Evolutionary conservation across 192 early-diverging fungal species (phyloP).

Genomic region (Linderina pennispora): DNA sequence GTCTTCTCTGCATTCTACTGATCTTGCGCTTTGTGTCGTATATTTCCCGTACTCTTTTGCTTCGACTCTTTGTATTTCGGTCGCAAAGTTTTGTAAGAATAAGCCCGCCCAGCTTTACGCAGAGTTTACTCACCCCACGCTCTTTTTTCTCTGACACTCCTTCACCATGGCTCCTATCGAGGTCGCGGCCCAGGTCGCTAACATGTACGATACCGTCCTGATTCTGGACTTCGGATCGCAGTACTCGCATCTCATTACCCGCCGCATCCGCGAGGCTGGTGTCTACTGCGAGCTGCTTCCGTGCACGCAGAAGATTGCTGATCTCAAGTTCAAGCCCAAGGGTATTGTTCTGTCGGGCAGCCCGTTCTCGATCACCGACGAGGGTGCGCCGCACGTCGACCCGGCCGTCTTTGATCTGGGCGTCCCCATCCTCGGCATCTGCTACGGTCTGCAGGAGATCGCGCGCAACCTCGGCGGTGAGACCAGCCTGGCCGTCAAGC

Average conservation of each 20-base stretch:
- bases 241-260: constrained; percentile 96
- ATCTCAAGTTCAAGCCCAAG: constrained; percentile 93
- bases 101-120: no score
- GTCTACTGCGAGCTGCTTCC: constrained; percentile 98
- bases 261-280: constrained; percentile 91
- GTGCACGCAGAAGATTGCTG: constrained; percentile 92
- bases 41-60: not conserved
- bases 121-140: no score
- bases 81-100: no score
- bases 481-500: constrained; percentile 63
- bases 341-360: constrained; percentile 94
- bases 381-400: constrained; percentile 92
- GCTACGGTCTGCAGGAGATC: constrained; percentile 98
- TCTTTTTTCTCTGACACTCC: no score
- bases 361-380: constrained; percentile 96
- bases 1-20: not conserved
- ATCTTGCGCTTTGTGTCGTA: not conserved
- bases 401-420: constrained; percentile 80
- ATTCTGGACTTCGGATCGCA: constrained; percentile 99
- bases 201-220: constrained; percentile 91
- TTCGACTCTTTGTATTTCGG: no score
- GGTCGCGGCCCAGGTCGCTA: constrained; percentile 55
- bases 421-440: constrained; percentile 94
- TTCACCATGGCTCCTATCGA: constrained; percentile 27
- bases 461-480: constrained; percentile 84